phyloP scores from a whole-genome alignment of 345 rosid species.

The Linum tenue region DNA sequence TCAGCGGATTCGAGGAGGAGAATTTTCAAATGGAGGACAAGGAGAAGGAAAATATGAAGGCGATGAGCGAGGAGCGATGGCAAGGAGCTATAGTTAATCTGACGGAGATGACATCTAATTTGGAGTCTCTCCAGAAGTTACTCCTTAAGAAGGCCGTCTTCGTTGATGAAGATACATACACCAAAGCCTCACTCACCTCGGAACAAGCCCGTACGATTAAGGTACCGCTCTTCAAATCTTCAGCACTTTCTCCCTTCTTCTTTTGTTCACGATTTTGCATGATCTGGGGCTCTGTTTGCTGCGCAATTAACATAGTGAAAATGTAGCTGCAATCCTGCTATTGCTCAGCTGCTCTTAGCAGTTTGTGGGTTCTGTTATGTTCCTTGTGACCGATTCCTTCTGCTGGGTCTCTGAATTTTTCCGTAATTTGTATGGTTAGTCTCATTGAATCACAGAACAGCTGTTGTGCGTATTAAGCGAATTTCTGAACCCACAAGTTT shows the following conservation, averaged over 20 bases:
- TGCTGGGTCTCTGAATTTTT: too few species aligned
- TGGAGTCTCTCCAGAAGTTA: constrained; percentile 78
- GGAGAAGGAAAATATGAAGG: constrained; percentile 31
- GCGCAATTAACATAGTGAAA: too few species aligned
- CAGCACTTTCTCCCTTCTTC: background rate
- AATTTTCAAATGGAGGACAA: constrained; percentile 34
- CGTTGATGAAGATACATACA: constrained; percentile 78
- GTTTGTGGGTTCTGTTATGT: too few species aligned
- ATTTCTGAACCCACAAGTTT: background rate
- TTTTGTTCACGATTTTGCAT: too few species aligned
- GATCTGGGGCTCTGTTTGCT: too few species aligned
- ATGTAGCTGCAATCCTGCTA: too few species aligned
- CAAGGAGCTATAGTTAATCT: constrained; percentile 68
- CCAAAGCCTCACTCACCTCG: constrained; percentile 78
- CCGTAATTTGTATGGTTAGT: too few species aligned
- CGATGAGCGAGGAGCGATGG: constrained; percentile 65
- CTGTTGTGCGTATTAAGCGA: too few species aligned
- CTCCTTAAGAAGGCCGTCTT: constrained; percentile 87
- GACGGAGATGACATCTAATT: constrained; percentile 73
- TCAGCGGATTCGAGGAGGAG: background rate
- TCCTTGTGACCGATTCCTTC: too few species aligned
- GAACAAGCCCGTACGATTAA: constrained; percentile 90
- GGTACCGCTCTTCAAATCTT: constrained; percentile 22
- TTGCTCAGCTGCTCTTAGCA: too few species aligned
- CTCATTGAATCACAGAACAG: too few species aligned